A percentile compares a stretch with the other conserved stretches of the same genome.
These are phyloP conservation scores for Secale cereale DNA, from an alignment of 176 grass and related monocot species.

Conservation along the genomic window DNA sequence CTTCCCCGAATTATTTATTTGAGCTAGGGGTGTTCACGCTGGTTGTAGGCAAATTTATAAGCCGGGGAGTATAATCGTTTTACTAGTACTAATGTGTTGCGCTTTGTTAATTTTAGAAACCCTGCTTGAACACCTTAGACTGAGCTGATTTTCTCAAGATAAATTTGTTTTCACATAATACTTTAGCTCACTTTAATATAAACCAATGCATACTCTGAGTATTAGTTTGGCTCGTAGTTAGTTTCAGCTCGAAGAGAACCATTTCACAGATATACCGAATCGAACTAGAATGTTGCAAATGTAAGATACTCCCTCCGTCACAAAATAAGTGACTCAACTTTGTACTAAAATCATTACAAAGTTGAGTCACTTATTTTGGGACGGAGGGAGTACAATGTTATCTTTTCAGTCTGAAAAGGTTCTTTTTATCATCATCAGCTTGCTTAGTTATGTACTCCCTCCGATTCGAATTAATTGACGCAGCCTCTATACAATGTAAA, in stretches of 20 bases:
- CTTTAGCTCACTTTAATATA: background rate
- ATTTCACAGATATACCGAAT: background rate
- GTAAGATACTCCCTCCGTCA: too few species aligned
- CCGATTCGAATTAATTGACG: too few species aligned
- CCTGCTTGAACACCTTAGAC: background rate
- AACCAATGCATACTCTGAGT: background rate
- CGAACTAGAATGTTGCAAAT: background rate
- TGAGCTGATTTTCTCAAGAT: too few species aligned
- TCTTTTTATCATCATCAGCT: background rate
- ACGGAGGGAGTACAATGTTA: too few species aligned
- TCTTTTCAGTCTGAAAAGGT: constrained; percentile 7
- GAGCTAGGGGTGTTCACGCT: background rate
- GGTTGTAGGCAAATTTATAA: background rate
- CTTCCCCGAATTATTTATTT: background rate
- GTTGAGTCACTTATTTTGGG: too few species aligned
- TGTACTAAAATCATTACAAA: too few species aligned
- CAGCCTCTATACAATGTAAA: too few species aligned
- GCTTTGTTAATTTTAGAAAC: background rate
- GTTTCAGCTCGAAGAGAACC: background rate
- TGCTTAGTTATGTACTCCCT: background rate
- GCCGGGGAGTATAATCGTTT: too few species aligned
- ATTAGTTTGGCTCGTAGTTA: background rate
- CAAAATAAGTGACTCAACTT: too few species aligned
- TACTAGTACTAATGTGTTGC: background rate
- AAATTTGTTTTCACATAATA: background rate